Conservation (phyloP, 768 basidiomycete species). For the Coprinellus micaceus region DNA sequence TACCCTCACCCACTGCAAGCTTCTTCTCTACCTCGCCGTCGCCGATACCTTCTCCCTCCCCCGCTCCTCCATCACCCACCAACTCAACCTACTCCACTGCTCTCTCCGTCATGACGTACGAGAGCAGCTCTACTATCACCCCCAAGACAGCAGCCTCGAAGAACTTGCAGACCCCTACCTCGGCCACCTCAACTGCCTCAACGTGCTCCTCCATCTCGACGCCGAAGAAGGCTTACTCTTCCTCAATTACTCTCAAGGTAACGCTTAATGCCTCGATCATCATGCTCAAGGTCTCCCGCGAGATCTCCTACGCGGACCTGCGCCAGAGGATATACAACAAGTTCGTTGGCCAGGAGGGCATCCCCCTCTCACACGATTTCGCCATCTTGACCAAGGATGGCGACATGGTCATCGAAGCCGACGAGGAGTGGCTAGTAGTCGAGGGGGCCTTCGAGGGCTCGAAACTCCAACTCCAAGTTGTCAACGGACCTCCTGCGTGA, state of each 20-base stretch:
- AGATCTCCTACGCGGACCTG: conserved; percentile 47
- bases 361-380: conserved; percentile 53
- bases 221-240: conserved; percentile 16
- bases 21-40: conserved; percentile 11
- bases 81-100: conserved; percentile 24
- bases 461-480: conserved; percentile 58
- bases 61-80: conserved; percentile 33
- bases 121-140: conserved; percentile 10
- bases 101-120: conserved; percentile 21
- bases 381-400: conserved; percentile 34
- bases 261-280: conserved; percentile 59
- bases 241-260: conserved; percentile 58
- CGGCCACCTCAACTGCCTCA: conserved; percentile 12
- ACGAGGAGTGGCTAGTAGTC: conserved; percentile 59
- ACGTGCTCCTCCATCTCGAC: conserved; percentile 26
- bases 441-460: conserved; percentile 37
- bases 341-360: conserved; percentile 57
- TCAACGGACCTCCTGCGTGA: conserved; percentile 29
- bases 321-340: conserved; percentile 61
- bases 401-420: conserved; percentile 37
- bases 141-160: conserved; percentile 16
- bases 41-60: conserved; percentile 13
- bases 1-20: conserved; percentile 4
- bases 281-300: conserved; percentile 51
- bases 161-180: neutral